A percentile compares a stretch with the other conserved stretches of the same genome.
Evolutionary conservation across 1,284 basidiomycete genomes (phyloP).

Genomic region (Trichosporon faecale): DNA sequence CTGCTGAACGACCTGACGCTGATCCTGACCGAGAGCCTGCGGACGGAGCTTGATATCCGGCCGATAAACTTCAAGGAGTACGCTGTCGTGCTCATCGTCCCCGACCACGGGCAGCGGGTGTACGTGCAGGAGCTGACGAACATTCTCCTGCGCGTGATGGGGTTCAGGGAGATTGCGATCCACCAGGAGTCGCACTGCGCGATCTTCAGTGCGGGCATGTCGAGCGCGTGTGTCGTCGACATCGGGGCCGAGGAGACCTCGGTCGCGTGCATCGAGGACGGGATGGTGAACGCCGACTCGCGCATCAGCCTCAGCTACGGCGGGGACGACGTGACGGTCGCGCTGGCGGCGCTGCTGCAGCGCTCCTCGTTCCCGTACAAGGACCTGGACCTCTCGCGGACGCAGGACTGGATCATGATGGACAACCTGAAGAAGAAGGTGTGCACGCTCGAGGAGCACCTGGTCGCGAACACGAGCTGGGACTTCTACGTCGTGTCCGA

Average conservation of each 20-base stretch:
- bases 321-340: constrained; percentile 88
- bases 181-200: constrained; percentile 94
- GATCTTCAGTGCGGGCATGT: constrained; percentile 91
- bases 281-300: constrained; percentile 80
- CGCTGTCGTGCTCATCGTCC: constrained; percentile 84
- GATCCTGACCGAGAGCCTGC: constrained; percentile 63
- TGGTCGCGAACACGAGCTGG: constrained; percentile 81
- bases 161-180: constrained; percentile 84
- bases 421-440: constrained; percentile 79
- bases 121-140: constrained; percentile 79
- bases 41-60: constrained; percentile 63
- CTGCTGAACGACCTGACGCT: constrained; percentile 73
- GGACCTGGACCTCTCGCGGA: constrained; percentile 68
- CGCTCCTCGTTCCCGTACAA: constrained; percentile 85
- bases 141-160: constrained; percentile 74
- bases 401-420: constrained; percentile 83
- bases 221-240: constrained; percentile 91
- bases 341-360: constrained; percentile 75
- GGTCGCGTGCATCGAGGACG: constrained; percentile 94
- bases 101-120: constrained; percentile 81
- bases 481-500: constrained; percentile 83
- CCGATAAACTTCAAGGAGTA: constrained; percentile 67
- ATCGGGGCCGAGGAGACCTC: constrained; percentile 81
- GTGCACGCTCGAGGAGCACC: constrained; percentile 80
- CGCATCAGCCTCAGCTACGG: constrained; percentile 84